phyloP scores from a whole-genome alignment of 257 asterid genomes.

The Solanum sparsipilum region DNA sequence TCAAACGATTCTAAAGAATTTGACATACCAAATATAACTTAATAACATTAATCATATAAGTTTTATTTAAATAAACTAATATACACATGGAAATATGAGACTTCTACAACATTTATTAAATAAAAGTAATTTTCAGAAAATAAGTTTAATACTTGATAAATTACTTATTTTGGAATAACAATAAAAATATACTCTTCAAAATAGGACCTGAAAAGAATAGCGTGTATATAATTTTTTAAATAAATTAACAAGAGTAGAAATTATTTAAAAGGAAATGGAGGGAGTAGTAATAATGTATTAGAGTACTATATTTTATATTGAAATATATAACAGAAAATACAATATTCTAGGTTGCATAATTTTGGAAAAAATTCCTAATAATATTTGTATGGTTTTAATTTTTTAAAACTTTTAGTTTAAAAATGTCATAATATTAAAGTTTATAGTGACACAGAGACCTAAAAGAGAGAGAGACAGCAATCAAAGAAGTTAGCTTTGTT shows the following conservation, averaged over 20 bases:
- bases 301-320: not conserved
- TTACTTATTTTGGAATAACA: too few species aligned
- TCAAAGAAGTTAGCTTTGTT: not conserved
- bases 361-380: not conserved
- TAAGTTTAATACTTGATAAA: too few species aligned
- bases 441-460: not conserved
- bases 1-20: not conserved
- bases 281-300: not conserved
- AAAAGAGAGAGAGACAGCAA: not conserved
- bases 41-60: too few species aligned
- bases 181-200: too few species aligned
- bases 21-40: too few species aligned
- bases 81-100: not conserved
- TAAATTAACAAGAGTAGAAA: not conserved
- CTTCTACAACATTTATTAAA: not conserved
- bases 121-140: not conserved
- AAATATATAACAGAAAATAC: too few species aligned
- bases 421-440: not conserved
- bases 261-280: not conserved
- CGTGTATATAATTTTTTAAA: not conserved
- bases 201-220: not conserved
- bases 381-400: not conserved
- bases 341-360: not conserved
- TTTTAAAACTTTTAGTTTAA: not conserved
- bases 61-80: too few species aligned